These are phyloP conservation scores for Spathaspora passalidarum DNA, from an alignment of 805 yeast species.

Conservation along the genomic window DNA sequence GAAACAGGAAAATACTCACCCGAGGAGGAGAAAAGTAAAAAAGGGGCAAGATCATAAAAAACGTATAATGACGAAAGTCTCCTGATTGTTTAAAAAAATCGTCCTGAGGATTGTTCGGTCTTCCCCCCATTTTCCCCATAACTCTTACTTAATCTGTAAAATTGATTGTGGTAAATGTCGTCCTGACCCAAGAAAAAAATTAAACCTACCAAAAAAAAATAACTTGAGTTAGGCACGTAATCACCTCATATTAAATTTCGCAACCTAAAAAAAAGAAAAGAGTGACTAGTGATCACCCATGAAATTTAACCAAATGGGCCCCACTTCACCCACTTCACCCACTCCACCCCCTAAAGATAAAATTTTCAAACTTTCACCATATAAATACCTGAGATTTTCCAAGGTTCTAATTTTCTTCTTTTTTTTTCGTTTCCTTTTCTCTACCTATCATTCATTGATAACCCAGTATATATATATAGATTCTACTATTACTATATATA, in stretches of 20 bases:
- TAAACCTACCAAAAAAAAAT: neutral
- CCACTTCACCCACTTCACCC: neutral
- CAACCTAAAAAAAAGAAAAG: neutral
- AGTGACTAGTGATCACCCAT: neutral
- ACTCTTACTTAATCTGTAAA: neutral
- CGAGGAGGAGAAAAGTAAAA: neutral
- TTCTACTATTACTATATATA: neutral
- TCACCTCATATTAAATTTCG: conserved; percentile 1
- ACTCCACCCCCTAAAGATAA: neutral
- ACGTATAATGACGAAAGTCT: neutral
- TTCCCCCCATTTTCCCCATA: neutral
- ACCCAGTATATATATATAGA: neutral
- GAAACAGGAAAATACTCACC: neutral
- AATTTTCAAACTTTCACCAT: neutral
- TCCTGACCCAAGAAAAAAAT: neutral
- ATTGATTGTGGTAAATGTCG: neutral
- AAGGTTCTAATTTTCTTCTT: neutral
- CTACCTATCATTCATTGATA: conserved; percentile 2
- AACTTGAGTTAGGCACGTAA: neutral
- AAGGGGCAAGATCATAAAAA: neutral
- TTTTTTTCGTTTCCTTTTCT: conserved; percentile 1
- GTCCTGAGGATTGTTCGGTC: neutral
- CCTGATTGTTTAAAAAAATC: neutral
- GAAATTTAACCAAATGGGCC: neutral
- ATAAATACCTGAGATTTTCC: neutral